These are phyloP conservation scores for Xylariaceae sp. DNA, from an alignment of 2,329 filamentous ascomycete species.

Conservation along the genomic window DNA sequence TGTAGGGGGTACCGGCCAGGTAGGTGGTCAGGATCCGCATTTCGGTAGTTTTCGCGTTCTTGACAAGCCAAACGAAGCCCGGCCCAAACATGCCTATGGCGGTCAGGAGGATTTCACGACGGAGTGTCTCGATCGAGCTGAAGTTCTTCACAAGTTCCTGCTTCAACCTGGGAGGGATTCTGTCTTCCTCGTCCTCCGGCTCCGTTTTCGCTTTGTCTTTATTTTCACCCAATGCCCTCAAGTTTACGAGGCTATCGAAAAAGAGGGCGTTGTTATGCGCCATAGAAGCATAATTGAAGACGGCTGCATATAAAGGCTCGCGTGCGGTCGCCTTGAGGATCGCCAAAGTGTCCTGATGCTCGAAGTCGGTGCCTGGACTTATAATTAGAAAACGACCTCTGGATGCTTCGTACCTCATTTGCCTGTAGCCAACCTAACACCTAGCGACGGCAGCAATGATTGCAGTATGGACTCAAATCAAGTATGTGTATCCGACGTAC, in stretches of 20 bases:
- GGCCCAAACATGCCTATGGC: constrained; percentile 94
- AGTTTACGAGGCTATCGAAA: constrained; percentile 60
- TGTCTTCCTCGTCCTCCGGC: neutral
- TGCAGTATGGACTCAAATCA: neutral
- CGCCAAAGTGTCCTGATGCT: constrained; percentile 63
- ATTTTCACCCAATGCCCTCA: constrained; percentile 8
- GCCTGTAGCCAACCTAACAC: neutral
- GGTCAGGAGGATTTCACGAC: constrained; percentile 76
- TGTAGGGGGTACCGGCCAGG: constrained; percentile 85
- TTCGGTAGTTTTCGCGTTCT: constrained; percentile 46
- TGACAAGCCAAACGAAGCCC: constrained; percentile 95
- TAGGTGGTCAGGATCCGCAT: constrained; percentile 84
- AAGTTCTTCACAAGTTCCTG: constrained; percentile 70
- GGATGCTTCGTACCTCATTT: neutral
- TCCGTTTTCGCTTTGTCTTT: constrained; percentile 1
- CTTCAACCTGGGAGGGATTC: constrained; percentile 61
- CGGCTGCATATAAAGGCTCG: constrained; percentile 72
- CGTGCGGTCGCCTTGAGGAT: constrained; percentile 78
- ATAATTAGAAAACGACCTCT: constrained; percentile 10
- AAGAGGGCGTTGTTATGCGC: constrained; percentile 89
- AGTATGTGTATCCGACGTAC: constrained; percentile 50
- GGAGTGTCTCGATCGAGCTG: constrained; percentile 80
- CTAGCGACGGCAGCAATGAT: neutral
- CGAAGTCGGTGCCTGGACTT: constrained; percentile 64
- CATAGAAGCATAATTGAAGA: constrained; percentile 98